phyloP scores from a whole-genome alignment of 495 filamentous ascomycete genomes.

The Stereocaulon alpinum region DNA sequence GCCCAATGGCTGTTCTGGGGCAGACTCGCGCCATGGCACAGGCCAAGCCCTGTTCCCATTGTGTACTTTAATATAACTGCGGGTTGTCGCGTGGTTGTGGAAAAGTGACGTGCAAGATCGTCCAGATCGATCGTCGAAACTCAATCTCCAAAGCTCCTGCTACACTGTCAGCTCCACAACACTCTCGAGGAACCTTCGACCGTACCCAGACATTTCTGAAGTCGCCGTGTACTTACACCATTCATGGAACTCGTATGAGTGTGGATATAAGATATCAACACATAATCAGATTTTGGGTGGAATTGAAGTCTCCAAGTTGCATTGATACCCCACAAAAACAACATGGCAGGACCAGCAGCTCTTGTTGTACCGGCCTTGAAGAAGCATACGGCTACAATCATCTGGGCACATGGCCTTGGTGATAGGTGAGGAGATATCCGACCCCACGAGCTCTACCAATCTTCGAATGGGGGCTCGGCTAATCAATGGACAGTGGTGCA shows the following conservation, averaged over 20 bases:
- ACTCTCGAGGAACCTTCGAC: no score
- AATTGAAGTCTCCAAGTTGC: no score
- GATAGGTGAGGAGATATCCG: slow-evolving; percentile 45
- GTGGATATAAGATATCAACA: no score
- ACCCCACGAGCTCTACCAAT: no score
- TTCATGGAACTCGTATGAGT: no score
- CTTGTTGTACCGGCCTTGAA: slow-evolving; percentile 78
- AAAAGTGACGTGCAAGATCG: slow-evolving; percentile 4
- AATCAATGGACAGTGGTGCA: slow-evolving; percentile 38
- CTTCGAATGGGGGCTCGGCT: background rate
- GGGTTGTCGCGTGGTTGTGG: background rate
- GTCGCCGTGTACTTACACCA: no score
- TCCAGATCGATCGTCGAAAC: slow-evolving; percentile 4
- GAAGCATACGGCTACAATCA: slow-evolving; percentile 88
- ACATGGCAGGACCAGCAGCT: slow-evolving; percentile 34
- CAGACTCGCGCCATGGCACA: background rate
- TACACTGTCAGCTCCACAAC: no score
- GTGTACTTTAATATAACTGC: no score
- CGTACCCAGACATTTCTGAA: no score
- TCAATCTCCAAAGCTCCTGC: background rate
- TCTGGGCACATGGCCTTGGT: slow-evolving; percentile 85
- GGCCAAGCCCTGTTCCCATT: background rate
- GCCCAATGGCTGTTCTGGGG: no score
- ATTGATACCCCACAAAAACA: background rate
- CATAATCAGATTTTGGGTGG: no score